phyloP scores from a whole-genome alignment of 2,329 filamentous ascomycete species.

The Alternaria brassicicola region DNA sequence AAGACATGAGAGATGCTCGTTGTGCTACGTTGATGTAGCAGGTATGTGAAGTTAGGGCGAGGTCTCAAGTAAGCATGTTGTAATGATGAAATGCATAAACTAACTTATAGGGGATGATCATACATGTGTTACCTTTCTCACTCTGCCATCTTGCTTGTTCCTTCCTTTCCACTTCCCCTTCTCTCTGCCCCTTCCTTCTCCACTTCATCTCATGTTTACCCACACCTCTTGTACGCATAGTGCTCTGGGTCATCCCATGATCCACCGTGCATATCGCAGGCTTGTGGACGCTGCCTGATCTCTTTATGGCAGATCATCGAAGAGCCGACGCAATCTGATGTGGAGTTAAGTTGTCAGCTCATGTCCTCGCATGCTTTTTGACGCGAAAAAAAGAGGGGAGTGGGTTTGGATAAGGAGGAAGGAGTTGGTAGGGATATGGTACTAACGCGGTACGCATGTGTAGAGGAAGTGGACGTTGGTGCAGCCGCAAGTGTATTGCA shows the following conservation, averaged over 20 bases:
- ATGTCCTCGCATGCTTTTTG: no score
- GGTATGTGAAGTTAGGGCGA: background rate
- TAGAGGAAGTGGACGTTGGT: background rate
- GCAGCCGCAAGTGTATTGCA: constrained; percentile 2
- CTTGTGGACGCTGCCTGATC: background rate
- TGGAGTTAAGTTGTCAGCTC: no score
- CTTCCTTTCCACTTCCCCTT: background rate
- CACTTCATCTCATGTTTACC: background rate
- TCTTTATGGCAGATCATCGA: background rate
- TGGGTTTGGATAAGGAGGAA: no score
- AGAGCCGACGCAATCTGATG: background rate
- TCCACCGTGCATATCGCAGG: background rate
- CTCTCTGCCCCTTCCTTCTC: no score
- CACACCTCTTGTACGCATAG: background rate
- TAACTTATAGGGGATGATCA: no score
- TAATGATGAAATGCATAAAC: background rate
- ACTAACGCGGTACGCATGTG: background rate
- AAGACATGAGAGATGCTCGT: no score
- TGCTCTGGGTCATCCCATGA: fast-evolving
- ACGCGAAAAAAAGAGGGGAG: no score
- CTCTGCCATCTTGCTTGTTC: background rate
- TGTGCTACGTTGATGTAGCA: background rate
- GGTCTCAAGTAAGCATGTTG: background rate
- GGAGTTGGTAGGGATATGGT: no score
- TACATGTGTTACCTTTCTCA: no score